A percentile compares a stretch with the other conserved stretches of the same genome.
Evolutionary conservation across 257 asterid species (phyloP).

Genomic region (Solanum chmielewskii): DNA sequence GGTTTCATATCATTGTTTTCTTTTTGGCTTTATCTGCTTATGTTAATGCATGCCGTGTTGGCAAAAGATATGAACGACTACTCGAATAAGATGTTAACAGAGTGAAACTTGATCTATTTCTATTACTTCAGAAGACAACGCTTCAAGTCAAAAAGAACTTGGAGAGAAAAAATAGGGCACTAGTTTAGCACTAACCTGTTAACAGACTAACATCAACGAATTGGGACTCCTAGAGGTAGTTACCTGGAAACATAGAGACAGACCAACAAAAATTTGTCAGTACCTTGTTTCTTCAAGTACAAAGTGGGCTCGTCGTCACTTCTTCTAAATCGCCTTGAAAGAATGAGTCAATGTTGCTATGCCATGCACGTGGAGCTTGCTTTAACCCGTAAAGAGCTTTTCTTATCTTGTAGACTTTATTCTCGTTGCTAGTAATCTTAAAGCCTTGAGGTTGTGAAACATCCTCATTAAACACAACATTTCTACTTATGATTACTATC

Average conservation of each 20-base stretch:
- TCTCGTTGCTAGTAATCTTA: background rate
- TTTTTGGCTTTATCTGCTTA: background rate
- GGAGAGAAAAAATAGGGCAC: too few species aligned
- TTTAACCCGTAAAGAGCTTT: background rate
- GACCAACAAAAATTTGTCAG: background rate
- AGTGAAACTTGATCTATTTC: too few species aligned
- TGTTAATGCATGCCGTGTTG: background rate
- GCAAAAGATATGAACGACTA: too few species aligned
- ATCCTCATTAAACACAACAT: background rate
- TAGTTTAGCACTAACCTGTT: too few species aligned
- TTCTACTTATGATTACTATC: background rate
- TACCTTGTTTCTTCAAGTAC: background rate
- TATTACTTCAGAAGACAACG: too few species aligned
- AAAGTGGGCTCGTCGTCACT: background rate
- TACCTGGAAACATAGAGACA: background rate
- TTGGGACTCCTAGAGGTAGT: too few species aligned
- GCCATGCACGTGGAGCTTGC: background rate
- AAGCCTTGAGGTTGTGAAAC: background rate
- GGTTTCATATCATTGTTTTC: conserved; percentile 28
- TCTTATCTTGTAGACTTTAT: background rate
- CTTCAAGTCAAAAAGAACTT: too few species aligned
- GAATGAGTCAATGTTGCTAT: background rate
- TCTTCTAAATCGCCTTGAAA: background rate
- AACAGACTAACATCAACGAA: too few species aligned
- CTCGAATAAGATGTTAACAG: too few species aligned